A percentile compares a stretch with the other conserved stretches of the same genome.
phyloP scores from a whole-genome alignment of 257 asterid genomes.

The Plantago ovata region DNA sequence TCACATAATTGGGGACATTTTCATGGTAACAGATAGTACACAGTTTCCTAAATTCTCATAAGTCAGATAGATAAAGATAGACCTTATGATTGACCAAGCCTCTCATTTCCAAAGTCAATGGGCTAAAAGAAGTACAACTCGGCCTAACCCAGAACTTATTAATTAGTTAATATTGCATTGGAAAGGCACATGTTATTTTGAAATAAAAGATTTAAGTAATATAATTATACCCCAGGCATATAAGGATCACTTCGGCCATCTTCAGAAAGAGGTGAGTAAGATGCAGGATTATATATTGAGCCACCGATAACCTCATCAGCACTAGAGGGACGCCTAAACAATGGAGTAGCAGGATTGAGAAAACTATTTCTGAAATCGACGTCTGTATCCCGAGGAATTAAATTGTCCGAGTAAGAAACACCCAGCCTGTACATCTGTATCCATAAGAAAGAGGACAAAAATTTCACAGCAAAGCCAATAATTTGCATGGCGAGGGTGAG shows the following conservation, averaged over 20 bases:
- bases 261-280: conserved; percentile 74
- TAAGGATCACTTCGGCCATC: conserved; percentile 46
- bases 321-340: conserved; percentile 53
- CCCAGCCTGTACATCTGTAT: conserved; percentile 96
- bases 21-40: too few species aligned
- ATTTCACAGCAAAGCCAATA: conserved; percentile 66
- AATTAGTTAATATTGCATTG: too few species aligned
- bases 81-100: too few species aligned
- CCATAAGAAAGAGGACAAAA: conserved; percentile 79
- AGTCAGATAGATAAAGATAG: too few species aligned
- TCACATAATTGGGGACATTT: too few species aligned
- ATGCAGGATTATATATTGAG: conserved; percentile 63
- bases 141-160: too few species aligned
- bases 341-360: conserved; percentile 73
- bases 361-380: conserved; percentile 70
- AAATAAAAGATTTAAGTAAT: background rate
- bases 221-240: conserved; percentile 44
- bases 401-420: conserved; percentile 52
- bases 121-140: too few species aligned
- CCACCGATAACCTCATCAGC: conserved; percentile 66
- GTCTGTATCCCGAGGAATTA: conserved; percentile 58
- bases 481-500: conserved; percentile 82
- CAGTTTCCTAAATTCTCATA: too few species aligned
- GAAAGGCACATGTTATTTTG: too few species aligned
- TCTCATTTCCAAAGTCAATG: too few species aligned